Conservation (phyloP, 495 filamentous ascomycete genomes). For the Cetradonia linearis region DNA sequence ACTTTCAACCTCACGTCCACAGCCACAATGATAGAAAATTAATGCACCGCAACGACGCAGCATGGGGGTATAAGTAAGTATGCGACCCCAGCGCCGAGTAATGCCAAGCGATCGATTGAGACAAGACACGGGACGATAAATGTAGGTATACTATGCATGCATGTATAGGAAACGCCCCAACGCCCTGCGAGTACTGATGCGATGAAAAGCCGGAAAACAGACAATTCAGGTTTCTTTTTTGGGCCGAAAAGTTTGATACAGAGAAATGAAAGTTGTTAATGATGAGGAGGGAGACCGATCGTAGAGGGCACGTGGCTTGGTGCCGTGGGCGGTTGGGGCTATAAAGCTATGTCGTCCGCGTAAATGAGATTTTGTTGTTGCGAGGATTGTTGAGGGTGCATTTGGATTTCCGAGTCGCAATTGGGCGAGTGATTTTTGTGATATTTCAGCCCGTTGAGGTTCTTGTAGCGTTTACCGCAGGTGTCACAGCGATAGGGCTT, state of each 20-base stretch:
- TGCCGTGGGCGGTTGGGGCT: not conserved
- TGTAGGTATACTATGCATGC: not conserved
- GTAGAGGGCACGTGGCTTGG: too few species aligned
- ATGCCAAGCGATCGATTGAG: not conserved
- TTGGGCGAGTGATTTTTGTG: constrained; percentile 78
- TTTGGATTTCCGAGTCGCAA: constrained; percentile 42
- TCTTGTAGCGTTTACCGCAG: constrained; percentile 98
- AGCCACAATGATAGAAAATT: too few species aligned
- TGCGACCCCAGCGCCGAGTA: constrained; percentile 15
- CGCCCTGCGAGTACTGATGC: constrained; percentile 10
- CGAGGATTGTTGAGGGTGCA: not conserved
- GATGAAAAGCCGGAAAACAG: not conserved
- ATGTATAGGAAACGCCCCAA: constrained; percentile 10
- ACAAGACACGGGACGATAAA: not conserved
- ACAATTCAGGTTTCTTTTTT: not conserved
- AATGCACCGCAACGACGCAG: constrained; percentile 5
- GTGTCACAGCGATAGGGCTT: constrained; percentile 96
- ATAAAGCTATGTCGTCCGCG: not conserved
- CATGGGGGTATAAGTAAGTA: constrained; percentile 13
- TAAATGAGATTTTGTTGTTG: not conserved
- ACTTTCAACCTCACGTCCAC: too few species aligned
- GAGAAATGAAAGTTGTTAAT: not conserved
- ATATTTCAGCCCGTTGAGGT: constrained; percentile 91
- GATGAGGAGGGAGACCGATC: not conserved
- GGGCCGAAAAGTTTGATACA: not conserved